Conservation (phyloP, 495 filamentous ascomycete genomes). For the Neurospora tetrasperma region DNA sequence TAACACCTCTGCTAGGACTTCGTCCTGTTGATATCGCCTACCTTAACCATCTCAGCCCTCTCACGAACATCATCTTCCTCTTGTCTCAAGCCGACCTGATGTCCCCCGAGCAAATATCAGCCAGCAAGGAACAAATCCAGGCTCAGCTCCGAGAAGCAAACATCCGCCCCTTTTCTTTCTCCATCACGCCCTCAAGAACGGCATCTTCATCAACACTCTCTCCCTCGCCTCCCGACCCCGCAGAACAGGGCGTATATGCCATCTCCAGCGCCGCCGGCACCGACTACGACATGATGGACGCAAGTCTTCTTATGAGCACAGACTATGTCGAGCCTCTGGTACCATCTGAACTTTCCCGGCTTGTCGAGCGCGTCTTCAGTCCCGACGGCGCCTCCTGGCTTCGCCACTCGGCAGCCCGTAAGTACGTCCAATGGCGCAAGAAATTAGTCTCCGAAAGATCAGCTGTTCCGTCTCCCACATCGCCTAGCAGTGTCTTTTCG, state of each 20-base stretch:
- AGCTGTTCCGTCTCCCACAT: background rate
- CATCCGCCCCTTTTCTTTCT: constrained; percentile 63
- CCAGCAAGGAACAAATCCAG: constrained; percentile 51
- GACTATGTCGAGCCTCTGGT: constrained; percentile 83
- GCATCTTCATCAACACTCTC: background rate
- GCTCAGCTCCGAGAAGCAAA: constrained; percentile 49
- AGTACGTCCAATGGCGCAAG: constrained; percentile 61
- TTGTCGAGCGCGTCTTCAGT: constrained; percentile 70
- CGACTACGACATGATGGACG: constrained; percentile 88
- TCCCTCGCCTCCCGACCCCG: constrained; percentile 12
- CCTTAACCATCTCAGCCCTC: constrained; percentile 58
- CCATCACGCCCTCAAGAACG: constrained; percentile 9
- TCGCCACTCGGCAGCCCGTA: constrained; percentile 76
- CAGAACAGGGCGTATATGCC: constrained; percentile 50
- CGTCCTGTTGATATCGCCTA: constrained; percentile 66
- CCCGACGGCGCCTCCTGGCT: constrained; percentile 75
- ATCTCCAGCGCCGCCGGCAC: constrained; percentile 68
- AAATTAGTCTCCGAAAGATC: constrained; percentile 9
- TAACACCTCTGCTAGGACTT: constrained; percentile 40
- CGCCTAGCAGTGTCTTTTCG: background rate
- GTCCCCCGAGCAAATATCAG: constrained; percentile 45
- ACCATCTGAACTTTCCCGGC: constrained; percentile 57
- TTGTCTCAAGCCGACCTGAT: constrained; percentile 70
- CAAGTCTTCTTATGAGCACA: constrained; percentile 86
- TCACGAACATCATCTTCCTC: constrained; percentile 82